Conservation (phyloP, 2,329 filamentous ascomycete species). For the Talaromyces sp. region DNA sequence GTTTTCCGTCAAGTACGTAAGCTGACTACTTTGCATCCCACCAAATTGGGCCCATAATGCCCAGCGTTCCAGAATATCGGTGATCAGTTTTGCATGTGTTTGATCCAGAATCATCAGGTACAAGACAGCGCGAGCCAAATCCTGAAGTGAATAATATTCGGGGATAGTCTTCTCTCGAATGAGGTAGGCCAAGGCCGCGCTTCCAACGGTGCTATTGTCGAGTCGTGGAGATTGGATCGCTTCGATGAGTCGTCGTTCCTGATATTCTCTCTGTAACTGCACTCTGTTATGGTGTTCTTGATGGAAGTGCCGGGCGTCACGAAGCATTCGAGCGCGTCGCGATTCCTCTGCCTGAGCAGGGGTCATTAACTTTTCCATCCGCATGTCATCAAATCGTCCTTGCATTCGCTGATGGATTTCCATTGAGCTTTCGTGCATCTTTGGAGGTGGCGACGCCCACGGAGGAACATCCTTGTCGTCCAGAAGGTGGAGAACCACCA, state of each 20-base stretch:
- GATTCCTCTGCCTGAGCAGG: slow-evolving; percentile 20
- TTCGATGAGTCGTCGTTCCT: slow-evolving; percentile 18
- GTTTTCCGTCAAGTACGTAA: slow-evolving; percentile 16
- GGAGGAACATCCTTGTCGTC: slow-evolving; percentile 19
- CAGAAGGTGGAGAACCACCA: slow-evolving; percentile 22
- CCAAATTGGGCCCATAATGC: slow-evolving; percentile 18
- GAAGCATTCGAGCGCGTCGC: slow-evolving; percentile 15
- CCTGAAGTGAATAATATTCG: slow-evolving; percentile 15
- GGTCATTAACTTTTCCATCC: slow-evolving; percentile 21
- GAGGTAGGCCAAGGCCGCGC: slow-evolving; percentile 20
- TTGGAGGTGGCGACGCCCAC: slow-evolving; percentile 15
- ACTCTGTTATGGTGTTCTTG: slow-evolving; percentile 15
- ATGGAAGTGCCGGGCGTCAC: slow-evolving; percentile 12
- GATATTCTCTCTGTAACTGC: slow-evolving; percentile 13
- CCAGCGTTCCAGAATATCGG: slow-evolving; percentile 22
- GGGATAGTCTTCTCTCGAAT: slow-evolving; percentile 18
- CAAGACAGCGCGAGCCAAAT: slow-evolving; percentile 19
- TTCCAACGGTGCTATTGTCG: slow-evolving; percentile 17
- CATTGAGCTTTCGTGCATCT: slow-evolving; percentile 6
- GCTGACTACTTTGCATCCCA: slow-evolving; percentile 22
- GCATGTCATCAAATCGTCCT: slow-evolving; percentile 13
- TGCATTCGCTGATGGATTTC: slow-evolving; percentile 15
- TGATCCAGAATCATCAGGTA: slow-evolving; percentile 23
- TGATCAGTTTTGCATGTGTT: slow-evolving; percentile 15
- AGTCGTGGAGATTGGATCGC: slow-evolving; percentile 20